Base-by-base conservation (phyloP, 495 filamentous ascomycete genomes). In the Thermochaetoides thermophila region DNA sequence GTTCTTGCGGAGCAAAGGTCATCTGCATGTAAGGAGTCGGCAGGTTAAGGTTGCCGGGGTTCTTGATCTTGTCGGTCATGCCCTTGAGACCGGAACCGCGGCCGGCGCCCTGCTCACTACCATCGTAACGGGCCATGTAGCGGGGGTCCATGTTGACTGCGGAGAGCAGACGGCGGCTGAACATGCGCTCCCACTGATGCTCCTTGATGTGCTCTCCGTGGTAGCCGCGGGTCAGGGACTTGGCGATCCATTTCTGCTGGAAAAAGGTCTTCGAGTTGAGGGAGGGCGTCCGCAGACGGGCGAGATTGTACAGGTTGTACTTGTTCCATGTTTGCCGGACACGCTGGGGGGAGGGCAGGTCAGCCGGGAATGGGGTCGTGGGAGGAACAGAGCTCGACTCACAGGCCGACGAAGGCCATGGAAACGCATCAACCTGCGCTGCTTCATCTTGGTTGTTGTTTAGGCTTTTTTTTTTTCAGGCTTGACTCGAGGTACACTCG, bases 271-370 rank as follows among this genome's bases (percentile, higher is more conserved):
- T 56, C 28, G 53, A 57, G 3, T 27, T 43, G 15, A 63, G 61
- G 4, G 30, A 19, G 3, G 35, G 48, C 3, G 30, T 31, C 26
- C 44, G 44, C 34, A 57, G 50, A 29, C 66, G 65, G 17, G 57
- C 48, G 39, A 97, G 59, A 63, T 94, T 95, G 69, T 80, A 97
- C 41, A 97, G 67, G 49, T 91, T 94, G 67, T 84, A 86, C 60
- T 92, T 93, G 62, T 83, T 91, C 91, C 86, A 95, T 69, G 82
- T 85, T 69, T 87, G 83, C 40, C 89, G 79, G 56, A 95, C 49
- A 79, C 83, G 89, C 89, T 95, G 32, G 12, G 19, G 19, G 5
- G 27, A 10, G 7, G 18, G 44, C 41, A 2, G 2, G 14, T 3
- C 4, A 47, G 47, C 39, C n/a, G 52, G 52, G 23, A 35, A 22